These are phyloP conservation scores for Scenedesmus sp. DNA, from an alignment of 163 green algal genomes.

Conservation along the genomic window DNA sequence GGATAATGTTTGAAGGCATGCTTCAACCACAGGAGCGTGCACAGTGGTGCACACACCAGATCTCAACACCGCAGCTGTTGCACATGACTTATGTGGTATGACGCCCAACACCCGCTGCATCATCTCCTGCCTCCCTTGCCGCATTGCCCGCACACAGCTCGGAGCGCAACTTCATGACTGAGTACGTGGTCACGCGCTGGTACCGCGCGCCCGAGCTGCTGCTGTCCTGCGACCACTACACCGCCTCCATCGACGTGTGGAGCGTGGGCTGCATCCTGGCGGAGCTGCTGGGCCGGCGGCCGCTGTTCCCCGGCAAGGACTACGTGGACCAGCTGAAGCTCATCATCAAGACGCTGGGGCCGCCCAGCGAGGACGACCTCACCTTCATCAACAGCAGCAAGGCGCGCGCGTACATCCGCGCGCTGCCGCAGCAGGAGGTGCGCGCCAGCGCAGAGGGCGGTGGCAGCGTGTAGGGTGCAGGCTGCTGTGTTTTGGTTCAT, in stretches of 20 bases:
- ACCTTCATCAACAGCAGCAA: constrained; percentile 91
- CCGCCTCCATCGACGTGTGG: constrained; percentile 96
- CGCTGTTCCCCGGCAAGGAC: constrained; percentile 97
- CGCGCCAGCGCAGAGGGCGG: background rate
- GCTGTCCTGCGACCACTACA: constrained; percentile 93
- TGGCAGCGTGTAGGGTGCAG: background rate
- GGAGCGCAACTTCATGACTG: constrained; percentile 83
- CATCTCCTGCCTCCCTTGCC: background rate
- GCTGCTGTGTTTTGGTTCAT: background rate
- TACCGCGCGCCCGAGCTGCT: constrained; percentile 98
- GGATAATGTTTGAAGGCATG: too few relatives aligned
- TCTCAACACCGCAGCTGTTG: background rate
- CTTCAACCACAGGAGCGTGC: background rate
- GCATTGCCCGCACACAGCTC: background rate
- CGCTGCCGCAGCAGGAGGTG: constrained; percentile 79
- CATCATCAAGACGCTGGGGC: constrained; percentile 93
- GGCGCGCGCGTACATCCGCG: constrained; percentile 91
- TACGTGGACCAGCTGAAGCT: constrained; percentile 99
- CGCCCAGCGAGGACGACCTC: constrained; percentile 92
- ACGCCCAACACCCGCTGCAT: background rate
- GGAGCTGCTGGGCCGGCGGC: constrained; percentile 95
- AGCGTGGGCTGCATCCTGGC: constrained; percentile 98
- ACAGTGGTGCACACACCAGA: background rate
- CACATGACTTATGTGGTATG: too few relatives aligned
- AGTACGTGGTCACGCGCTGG: constrained; percentile 99